Evolutionary conservation across 2,329 filamentous ascomycete species (phyloP), one percentile per base, ranked within the genome.

Genomic region (Zopfia rhizophila): DNA sequence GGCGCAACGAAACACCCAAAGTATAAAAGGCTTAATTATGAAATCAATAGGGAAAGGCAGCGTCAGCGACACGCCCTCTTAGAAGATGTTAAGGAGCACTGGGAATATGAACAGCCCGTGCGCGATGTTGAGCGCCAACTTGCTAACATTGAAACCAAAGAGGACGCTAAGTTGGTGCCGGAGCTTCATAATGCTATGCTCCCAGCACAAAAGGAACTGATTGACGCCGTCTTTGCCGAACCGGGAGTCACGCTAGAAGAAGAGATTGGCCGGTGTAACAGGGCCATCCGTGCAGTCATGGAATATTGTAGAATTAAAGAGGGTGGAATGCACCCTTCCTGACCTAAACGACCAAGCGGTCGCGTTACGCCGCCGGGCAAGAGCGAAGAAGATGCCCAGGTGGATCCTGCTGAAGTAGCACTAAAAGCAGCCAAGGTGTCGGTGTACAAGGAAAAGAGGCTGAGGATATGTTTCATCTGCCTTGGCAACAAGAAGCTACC

Each of bases 401-500:
- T 10, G 6, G n/a, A 8, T 7, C 6, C n/a, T 19, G 8, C 17
- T 30, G 17, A 30, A 21, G 17, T 7, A 30, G 25, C 37, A 27
- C 28, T 58, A 43, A 41, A 58, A 51, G 43, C 27, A 42, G 48
- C 55, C 18, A 52, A 53, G 28, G 33, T 54, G 12, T 40, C 24
- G 7, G 41, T 54, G 12, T 56, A 38, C 30, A 54, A 52, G 29
- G 39, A 58, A 12, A 48, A 42, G 27, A 56, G 45, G 33, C 55
- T 18, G 21, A 54, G 12, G 23, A 32, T 54, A 52, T 58, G 36
- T 54, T 58, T 56, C 28, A 23, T 48, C 32, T 56, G 35, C 36
- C 13, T 58, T 35, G 47, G 41, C 10, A 61, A 61, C 24, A 3
- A 45, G 17, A 42, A 33, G 17, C 32, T 43, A 12, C 48, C 4